Conservation (phyloP, 768 basidiomycete genomes). For the Trametopsis cervina region DNA sequence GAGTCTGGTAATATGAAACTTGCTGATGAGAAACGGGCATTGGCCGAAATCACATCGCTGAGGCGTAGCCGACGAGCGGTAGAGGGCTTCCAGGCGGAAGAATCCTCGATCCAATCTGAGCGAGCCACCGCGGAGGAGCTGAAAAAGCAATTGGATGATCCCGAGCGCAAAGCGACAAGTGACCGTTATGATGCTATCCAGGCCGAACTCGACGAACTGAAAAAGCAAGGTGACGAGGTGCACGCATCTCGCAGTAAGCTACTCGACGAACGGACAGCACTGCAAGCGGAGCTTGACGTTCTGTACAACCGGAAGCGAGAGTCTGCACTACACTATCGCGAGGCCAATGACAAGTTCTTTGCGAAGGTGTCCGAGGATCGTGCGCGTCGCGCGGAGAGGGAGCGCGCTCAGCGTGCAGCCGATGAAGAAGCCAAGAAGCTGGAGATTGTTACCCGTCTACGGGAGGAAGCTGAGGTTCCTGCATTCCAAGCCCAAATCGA, state of each 20-base stretch:
- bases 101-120: slow-evolving; percentile 78
- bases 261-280: slow-evolving; percentile 75
- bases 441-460: slow-evolving; percentile 71
- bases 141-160: slow-evolving; percentile 82
- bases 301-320: slow-evolving; percentile 77
- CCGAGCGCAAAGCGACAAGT: slow-evolving; percentile 73
- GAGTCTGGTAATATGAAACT: slow-evolving; percentile 90
- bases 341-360: slow-evolving; percentile 79
- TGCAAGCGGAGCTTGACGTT: slow-evolving; percentile 62
- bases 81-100: slow-evolving; percentile 74
- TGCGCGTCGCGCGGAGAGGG: slow-evolving; percentile 72
- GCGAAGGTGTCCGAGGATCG: slow-evolving; percentile 84
- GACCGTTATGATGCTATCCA: slow-evolving; percentile 80
- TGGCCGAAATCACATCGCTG: slow-evolving; percentile 76
- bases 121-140: slow-evolving; percentile 70
- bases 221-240: slow-evolving; percentile 80
- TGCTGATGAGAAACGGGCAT: slow-evolving; percentile 90
- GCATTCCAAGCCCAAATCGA: slow-evolving; percentile 93
- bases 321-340: slow-evolving; percentile 61
- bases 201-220: slow-evolving; percentile 78
- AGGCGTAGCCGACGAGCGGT: slow-evolving; percentile 69
- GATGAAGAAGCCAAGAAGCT: slow-evolving; percentile 75
- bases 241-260: slow-evolving; percentile 77
- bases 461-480: slow-evolving; percentile 86
- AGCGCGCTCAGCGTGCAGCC: slow-evolving; percentile 65